phyloP scores from a whole-genome alignment of 345 rosid species.

The Linum tenue region DNA sequence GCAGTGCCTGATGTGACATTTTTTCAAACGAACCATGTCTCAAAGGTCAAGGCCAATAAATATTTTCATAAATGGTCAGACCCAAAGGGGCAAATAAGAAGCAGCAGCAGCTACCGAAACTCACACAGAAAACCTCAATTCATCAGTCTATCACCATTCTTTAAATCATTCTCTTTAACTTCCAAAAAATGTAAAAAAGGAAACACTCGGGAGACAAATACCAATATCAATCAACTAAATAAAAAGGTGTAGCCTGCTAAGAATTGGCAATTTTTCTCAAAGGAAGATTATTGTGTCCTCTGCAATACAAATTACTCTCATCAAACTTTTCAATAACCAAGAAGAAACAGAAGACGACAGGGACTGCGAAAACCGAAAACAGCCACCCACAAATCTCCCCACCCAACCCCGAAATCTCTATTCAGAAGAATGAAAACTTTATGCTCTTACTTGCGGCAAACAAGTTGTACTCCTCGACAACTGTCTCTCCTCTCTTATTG shows the following conservation, averaged over 20 bases:
- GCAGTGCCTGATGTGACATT: too few relatives aligned
- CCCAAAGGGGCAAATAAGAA: too few relatives aligned
- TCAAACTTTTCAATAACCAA: constrained; percentile 19
- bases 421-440: constrained; percentile 57
- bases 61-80: too few relatives aligned
- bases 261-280: constrained; percentile 21
- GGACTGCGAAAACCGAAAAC: constrained; percentile 21
- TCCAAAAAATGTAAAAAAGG: neutral
- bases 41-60: too few relatives aligned
- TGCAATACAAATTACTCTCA: constrained; percentile 27
- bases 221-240: constrained; percentile 23
- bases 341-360: constrained; percentile 18
- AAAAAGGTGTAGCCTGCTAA: constrained; percentile 19
- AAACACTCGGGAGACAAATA: constrained; percentile 13
- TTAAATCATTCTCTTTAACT: constrained; percentile 22
- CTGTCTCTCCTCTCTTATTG: constrained; percentile 35
- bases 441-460: constrained; percentile 62
- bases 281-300: constrained; percentile 34
- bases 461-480: constrained; percentile 74
- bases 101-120: neutral
- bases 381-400: constrained; percentile 31
- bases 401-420: constrained; percentile 2
- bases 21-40: too few relatives aligned
- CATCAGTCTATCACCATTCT: constrained; percentile 22
- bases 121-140: constrained; percentile 23